Evolutionary conservation across 371 early-diverging fungal genomes (phyloP).

Genomic region (Quaeritorhiza haematococci): DNA sequence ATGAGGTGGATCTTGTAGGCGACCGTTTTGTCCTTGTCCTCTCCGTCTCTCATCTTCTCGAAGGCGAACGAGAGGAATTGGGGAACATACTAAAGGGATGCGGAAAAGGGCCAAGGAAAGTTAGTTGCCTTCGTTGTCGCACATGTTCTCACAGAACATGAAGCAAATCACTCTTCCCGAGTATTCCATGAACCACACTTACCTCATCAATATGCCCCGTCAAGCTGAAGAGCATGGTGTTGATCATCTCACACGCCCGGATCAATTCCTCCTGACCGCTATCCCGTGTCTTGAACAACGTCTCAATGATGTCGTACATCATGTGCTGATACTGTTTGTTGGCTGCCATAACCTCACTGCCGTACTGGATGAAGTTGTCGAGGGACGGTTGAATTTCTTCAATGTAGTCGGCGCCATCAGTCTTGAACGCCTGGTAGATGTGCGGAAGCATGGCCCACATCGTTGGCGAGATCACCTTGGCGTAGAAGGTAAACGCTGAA

Average conservation of each 20-base stretch:
- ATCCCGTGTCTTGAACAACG: no score
- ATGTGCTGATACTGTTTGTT: conserved; percentile 59
- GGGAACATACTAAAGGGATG: conserved; percentile 36
- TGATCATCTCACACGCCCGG: conserved; percentile 70
- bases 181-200: conserved; percentile 14
- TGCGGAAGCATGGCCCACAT: conserved; percentile 80
- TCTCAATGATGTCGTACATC: conserved; percentile 62
- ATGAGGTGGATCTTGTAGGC: conserved; percentile 20
- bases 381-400: conserved; percentile 72
- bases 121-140: no score
- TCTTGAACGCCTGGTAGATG: conserved; percentile 69
- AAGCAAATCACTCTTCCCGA: no score
- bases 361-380: conserved; percentile 82
- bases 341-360: conserved; percentile 59
- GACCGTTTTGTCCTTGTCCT: conserved; percentile 15
- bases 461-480: conserved; percentile 70
- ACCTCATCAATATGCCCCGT: conserved; percentile 68
- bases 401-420: conserved; percentile 54
- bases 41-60: conserved; percentile 50
- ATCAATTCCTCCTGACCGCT: conserved; percentile 70
- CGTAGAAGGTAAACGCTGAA: conserved; percentile 74
- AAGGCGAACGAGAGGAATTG: conserved; percentile 63
- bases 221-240: conserved; percentile 72
- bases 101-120: no score
- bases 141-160: no score